Evolutionary conservation across 148 eudicot genomes (phyloP).

Genomic region (Dysphania ambrosioides): DNA sequence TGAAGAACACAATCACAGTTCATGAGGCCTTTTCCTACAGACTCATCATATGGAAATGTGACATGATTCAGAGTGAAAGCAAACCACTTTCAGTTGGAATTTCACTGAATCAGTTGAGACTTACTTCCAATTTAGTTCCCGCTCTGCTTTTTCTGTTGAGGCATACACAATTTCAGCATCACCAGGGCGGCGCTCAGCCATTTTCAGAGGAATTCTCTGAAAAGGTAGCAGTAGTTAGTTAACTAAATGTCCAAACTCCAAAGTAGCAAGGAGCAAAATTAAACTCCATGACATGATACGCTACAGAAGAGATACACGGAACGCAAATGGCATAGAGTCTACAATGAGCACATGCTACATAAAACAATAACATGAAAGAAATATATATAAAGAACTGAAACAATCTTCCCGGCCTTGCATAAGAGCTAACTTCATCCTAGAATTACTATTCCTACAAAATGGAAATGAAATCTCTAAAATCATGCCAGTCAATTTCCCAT

Average conservation of each 20-base stretch:
- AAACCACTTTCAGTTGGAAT: neutral
- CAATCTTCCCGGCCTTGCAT: neutral
- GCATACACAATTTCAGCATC: conserved; percentile 90
- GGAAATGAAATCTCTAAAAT: neutral
- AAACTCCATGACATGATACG: neutral
- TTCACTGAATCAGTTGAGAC: conserved; percentile 7
- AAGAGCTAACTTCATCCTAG: neutral
- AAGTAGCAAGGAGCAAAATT: neutral
- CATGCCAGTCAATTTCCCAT: neutral
- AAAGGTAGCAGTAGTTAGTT: neutral
- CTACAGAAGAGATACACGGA: neutral
- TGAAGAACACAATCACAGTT: too few relatives aligned
- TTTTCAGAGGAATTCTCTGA: conserved; percentile 79
- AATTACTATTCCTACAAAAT: neutral
- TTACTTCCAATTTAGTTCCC: conserved; percentile 91
- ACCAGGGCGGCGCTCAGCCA: conserved; percentile 80
- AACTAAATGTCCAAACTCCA: neutral
- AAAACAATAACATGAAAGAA: too few relatives aligned
- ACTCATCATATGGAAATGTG: neutral
- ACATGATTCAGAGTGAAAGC: too few relatives aligned
- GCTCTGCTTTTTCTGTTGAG: conserved; percentile 81
- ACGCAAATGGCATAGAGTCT: neutral
- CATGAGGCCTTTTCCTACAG: neutral
- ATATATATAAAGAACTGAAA: too few relatives aligned
- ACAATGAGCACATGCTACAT: neutral